These are phyloP conservation scores for Coleophoma crateriformis DNA, from an alignment of 2,329 filamentous ascomycete species.

Conservation along the genomic window DNA sequence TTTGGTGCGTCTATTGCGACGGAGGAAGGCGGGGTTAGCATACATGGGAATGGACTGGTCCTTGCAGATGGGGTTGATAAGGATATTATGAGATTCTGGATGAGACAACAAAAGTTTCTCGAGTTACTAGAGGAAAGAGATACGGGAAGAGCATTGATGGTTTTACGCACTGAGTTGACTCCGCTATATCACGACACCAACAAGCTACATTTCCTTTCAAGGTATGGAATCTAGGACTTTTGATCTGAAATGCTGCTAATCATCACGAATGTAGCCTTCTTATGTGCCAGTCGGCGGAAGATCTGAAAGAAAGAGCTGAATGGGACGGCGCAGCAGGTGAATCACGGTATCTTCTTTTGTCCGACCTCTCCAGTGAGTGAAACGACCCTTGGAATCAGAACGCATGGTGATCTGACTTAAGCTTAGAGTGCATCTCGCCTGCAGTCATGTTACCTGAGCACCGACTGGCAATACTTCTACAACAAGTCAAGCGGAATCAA, in stretches of 20 bases:
- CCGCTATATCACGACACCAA: constrained; percentile 75
- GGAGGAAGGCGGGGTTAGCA: constrained; percentile 38
- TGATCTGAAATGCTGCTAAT: no score
- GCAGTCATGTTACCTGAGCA: constrained; percentile 96
- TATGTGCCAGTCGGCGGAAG: constrained; percentile 77
- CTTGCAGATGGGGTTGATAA: constrained; percentile 71
- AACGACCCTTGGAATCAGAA: not conserved
- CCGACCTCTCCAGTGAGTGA: constrained; percentile 72
- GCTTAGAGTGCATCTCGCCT: constrained; percentile 78
- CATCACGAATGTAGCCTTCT: constrained; percentile 55
- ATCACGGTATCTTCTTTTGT: constrained; percentile 70
- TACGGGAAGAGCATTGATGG: constrained; percentile 66
- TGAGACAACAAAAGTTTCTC: constrained; percentile 91
- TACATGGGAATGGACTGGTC: constrained; percentile 55
- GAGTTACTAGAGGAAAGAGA: constrained; percentile 79
- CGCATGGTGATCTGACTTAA: constrained; percentile 12
- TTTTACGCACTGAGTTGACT: constrained; percentile 84
- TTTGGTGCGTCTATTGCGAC: constrained; percentile 40
- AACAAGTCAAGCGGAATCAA: constrained; percentile 79
- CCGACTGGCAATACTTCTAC: constrained; percentile 72
- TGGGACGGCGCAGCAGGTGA: constrained; percentile 80
- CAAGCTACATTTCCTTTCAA: constrained; percentile 76
- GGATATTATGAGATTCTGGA: constrained; percentile 77
- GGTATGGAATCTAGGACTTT: constrained; percentile 33
- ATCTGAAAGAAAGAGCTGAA: constrained; percentile 68